phyloP scores from a whole-genome alignment of 495 filamentous ascomycete species.

The Annulohypoxylon moriforme region DNA sequence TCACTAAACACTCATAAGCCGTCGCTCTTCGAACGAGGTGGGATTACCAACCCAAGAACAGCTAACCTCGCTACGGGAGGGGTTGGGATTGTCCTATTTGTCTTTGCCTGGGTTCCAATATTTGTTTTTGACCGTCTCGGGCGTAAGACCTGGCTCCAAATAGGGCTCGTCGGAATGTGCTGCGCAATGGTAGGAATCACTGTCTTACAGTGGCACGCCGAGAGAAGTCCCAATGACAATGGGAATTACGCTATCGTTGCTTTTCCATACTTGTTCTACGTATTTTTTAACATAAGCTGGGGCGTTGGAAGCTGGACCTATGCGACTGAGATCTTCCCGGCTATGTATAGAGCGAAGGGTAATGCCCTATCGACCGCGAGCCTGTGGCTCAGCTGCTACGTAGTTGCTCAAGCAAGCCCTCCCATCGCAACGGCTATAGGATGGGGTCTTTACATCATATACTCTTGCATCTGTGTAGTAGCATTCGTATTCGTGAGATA shows the following conservation, averaged over 20 bases:
- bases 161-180: constrained; percentile 45
- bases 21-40: constrained; percentile 42
- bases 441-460: constrained; percentile 45
- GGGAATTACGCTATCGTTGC: constrained; percentile 45
- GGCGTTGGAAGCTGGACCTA: constrained; percentile 49
- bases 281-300: constrained; percentile 49
- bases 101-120: constrained; percentile 44
- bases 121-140: constrained; percentile 44
- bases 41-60: constrained; percentile 38
- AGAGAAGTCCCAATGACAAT: constrained; percentile 24
- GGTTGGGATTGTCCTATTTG: constrained; percentile 40
- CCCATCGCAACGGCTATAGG: constrained; percentile 33
- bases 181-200: constrained; percentile 42
- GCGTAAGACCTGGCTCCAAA: constrained; percentile 44
- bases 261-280: constrained; percentile 47
- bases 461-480: constrained; percentile 39
- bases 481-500: constrained; percentile 41
- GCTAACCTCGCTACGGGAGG: constrained; percentile 44
- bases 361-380: constrained; percentile 37
- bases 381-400: constrained; percentile 41
- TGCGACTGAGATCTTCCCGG: constrained; percentile 47
- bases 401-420: constrained; percentile 41
- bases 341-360: constrained; percentile 37
- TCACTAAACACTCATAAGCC: constrained; percentile 19
- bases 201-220: constrained; percentile 42